phyloP scores from a whole-genome alignment of 495 filamentous ascomycete genomes.

The Astrothelium subdiscretum region DNA sequence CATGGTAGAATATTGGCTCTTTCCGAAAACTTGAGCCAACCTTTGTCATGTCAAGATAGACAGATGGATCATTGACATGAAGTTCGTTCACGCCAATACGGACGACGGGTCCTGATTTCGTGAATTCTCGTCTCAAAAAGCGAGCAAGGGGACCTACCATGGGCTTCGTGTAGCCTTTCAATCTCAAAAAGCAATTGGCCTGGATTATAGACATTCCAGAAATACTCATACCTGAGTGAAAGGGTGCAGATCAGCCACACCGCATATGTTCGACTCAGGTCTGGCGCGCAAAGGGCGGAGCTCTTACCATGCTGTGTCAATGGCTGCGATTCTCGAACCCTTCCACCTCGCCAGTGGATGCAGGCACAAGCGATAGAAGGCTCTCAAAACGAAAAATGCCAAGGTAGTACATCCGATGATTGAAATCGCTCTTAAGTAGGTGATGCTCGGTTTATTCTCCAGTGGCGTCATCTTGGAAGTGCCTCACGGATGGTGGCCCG shows the following conservation, averaged over 20 bases:
- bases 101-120: background rate
- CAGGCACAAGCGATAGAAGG: background rate
- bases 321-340: background rate
- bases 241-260: background rate
- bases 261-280: background rate
- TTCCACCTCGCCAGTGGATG: background rate
- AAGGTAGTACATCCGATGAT: background rate
- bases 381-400: background rate
- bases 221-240: constrained; percentile 3
- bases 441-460: too few species aligned
- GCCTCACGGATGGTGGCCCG: too few species aligned
- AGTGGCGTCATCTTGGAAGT: too few species aligned
- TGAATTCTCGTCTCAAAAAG: background rate
- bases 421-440: background rate
- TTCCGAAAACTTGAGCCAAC: background rate
- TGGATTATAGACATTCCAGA: constrained; percentile 2
- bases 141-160: background rate
- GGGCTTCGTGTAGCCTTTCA: constrained; percentile 1
- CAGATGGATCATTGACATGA: constrained; percentile 3
- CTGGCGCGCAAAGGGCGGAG: background rate
- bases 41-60: constrained; percentile 4
- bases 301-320: background rate
- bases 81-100: constrained; percentile 3
- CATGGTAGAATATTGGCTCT: constrained; percentile 2
- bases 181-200: constrained; percentile 5